A percentile compares a stretch with the other conserved stretches of the same genome.
These are phyloP conservation scores for Calocybe indica DNA, from an alignment of 768 basidiomycete species.

Conservation along the genomic window DNA sequence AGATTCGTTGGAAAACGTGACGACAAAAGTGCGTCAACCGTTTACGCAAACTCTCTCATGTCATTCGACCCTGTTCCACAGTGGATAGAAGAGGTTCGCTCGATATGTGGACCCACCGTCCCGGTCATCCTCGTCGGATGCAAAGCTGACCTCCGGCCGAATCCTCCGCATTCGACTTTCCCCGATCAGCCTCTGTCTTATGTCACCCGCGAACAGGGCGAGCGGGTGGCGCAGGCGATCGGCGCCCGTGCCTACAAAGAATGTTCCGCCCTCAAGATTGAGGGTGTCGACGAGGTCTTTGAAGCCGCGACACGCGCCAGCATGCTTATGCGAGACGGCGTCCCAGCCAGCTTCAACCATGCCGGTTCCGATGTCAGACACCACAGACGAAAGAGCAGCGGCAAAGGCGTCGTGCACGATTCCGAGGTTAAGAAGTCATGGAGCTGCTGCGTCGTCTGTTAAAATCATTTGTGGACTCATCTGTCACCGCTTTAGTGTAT, in stretches of 20 bases:
- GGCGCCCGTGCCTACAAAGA: slow-evolving; percentile 95
- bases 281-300: slow-evolving; percentile 95
- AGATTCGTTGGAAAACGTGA: slow-evolving; percentile 94
- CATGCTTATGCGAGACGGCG: slow-evolving; percentile 91
- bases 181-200: slow-evolving; percentile 41
- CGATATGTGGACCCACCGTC: slow-evolving; percentile 88
- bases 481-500: background rate
- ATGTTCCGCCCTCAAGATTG: slow-evolving; percentile 84
- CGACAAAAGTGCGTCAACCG: slow-evolving; percentile 62
- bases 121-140: slow-evolving; percentile 96
- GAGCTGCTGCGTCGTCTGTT: slow-evolving; percentile 70
- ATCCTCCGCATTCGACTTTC: slow-evolving; percentile 37
- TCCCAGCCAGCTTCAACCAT: slow-evolving; percentile 39
- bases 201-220: slow-evolving; percentile 76
- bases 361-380: slow-evolving; percentile 33
- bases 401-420: slow-evolving; percentile 34
- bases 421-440: slow-evolving; percentile 50
- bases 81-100: slow-evolving; percentile 99
- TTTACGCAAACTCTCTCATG: slow-evolving; percentile 3
- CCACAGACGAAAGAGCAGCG: slow-evolving; percentile 50
- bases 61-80: slow-evolving; percentile 24
- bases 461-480: slow-evolving; percentile 5
- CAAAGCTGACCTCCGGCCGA: slow-evolving; percentile 87
- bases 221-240: slow-evolving; percentile 75
- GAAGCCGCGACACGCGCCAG: slow-evolving; percentile 95